Evolutionary conservation across 208 protist genomes (phyloP), one percentile per base, ranked within the genome.

Genomic region (Endotrypanum monterogeii): DNA sequence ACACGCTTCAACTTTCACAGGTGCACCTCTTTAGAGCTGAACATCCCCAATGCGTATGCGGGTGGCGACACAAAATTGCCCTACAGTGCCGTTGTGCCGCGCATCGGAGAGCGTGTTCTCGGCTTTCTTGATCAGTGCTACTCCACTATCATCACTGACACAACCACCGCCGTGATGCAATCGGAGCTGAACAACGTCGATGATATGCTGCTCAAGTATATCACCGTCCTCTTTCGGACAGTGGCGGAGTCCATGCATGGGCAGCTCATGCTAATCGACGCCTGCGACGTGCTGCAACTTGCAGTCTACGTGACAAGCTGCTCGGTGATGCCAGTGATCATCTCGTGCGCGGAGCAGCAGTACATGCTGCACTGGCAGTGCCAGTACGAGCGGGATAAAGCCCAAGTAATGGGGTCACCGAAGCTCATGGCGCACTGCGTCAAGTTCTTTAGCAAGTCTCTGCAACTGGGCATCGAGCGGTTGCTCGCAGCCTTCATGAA

Each of bases 101-200:
- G 32, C 39, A 82, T 86, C 58, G 93, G 89, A n/a, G 76, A 88
- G 25, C 77, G 79, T 67, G 89, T 85, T 35, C 62, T 95, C 48
- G 68, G 74, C 48, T 95, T 96, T 76, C 76, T 97, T 3, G 52
- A 71, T 14, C 79, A 85, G 62, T 96, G 91, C 84, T 93, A 93
- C 82, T 78, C 84, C 58, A 84, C 94, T n/a, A 86, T 94, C 61
- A 80, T 87, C 61, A 86, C 80, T 35, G 86, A 94, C 67, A 66
- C 78, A 12, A 80, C 71, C 32, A 80, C 87, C 3, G 88, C 83
- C 20, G 83, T 91, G 60, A 90, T 88, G 56, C 90, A 92, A 72
- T 96, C 93, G 32, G 91, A 96, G 80, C 80, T 95, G 56, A 97
- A 97, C 81, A 96, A 96, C 76, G 85, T 92, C 60, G 93, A 97